phyloP scores from a whole-genome alignment of 1,284 basidiomycete species.

The Tranzscheliella williamsii region DNA sequence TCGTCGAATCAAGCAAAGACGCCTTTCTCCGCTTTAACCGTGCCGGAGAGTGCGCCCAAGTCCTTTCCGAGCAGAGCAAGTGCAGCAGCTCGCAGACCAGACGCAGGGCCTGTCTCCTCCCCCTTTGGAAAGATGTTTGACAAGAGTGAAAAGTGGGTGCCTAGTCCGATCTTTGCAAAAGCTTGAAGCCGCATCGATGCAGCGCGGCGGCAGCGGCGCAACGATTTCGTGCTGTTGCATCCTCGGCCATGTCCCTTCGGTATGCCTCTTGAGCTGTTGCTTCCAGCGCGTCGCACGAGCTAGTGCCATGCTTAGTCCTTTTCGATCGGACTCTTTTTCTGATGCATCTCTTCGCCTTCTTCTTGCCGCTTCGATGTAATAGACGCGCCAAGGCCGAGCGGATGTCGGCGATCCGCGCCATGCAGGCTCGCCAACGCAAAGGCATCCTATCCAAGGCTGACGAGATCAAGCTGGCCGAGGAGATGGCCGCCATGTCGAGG shows the following conservation, averaged over 20 bases:
- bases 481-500: constrained; percentile 37
- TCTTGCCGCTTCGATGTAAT: not conserved
- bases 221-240: too few relatives aligned
- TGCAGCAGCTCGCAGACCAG: constrained; percentile 9
- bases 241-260: too few relatives aligned
- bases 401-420: constrained; percentile 41
- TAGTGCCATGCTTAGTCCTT: too few relatives aligned
- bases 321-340: not conserved
- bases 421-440: constrained; percentile 44
- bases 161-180: constrained; percentile 45
- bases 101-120: constrained; percentile 2
- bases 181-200: too few relatives aligned
- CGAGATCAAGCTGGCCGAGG: constrained; percentile 44
- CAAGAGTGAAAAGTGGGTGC: constrained; percentile 54
- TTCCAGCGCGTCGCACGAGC: too few relatives aligned
- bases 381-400: constrained; percentile 47
- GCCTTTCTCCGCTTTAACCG: too few relatives aligned
- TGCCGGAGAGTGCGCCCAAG: too few relatives aligned
- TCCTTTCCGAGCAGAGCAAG: constrained; percentile 28
- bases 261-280: too few relatives aligned
- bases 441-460: constrained; percentile 44
- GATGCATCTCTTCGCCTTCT: constrained; percentile 1
- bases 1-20: too few relatives aligned
- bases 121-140: constrained; percentile 35
- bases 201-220: too few relatives aligned